Percentiles rank a stretch among this genome's conserved stretches.
These are phyloP conservation scores for Colletotrichum sublineola DNA, from an alignment of 2,329 filamentous ascomycete species.

Conservation along the genomic window DNA sequence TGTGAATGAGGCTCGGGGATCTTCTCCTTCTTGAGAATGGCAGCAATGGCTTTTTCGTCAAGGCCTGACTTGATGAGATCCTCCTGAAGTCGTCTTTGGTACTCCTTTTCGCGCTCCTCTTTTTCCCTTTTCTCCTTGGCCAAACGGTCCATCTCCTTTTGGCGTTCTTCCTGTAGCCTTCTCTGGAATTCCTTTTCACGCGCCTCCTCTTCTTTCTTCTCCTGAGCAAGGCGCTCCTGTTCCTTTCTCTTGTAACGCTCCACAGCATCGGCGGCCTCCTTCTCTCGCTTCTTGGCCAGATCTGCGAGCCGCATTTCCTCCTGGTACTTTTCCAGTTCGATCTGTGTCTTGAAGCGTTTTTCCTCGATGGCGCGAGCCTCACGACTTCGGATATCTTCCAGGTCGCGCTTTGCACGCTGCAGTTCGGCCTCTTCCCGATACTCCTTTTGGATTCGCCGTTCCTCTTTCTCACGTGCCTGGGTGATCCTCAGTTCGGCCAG, in stretches of 20 bases:
- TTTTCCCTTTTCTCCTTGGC: conserved; percentile 62
- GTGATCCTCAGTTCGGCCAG: conserved; percentile 61
- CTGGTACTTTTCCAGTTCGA: conserved; percentile 63
- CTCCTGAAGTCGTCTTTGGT: conserved; percentile 68
- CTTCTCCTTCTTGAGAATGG: conserved; percentile 70
- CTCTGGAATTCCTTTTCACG: conserved; percentile 68
- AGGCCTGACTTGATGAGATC: conserved; percentile 71
- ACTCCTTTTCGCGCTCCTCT: conserved; percentile 66
- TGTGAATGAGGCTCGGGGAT: conserved; percentile 49
- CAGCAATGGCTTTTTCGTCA: conserved; percentile 69
- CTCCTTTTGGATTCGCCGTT: conserved; percentile 56
- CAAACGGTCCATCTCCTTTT: conserved; percentile 60
- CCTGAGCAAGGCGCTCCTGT: conserved; percentile 60
- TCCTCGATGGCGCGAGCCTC: conserved; percentile 64
- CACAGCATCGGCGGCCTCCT: conserved; percentile 63
- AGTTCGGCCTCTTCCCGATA: conserved; percentile 63
- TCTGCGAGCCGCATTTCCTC: conserved; percentile 61
- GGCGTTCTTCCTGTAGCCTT: conserved; percentile 66
- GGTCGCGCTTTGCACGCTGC: conserved; percentile 61
- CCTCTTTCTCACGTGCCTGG: conserved; percentile 56
- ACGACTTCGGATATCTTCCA: conserved; percentile 61
- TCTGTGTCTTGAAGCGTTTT: conserved; percentile 64
- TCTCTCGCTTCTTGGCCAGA: conserved; percentile 59
- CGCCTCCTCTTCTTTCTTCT: conserved; percentile 62
- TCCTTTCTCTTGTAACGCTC: conserved; percentile 66